Conservation (phyloP, 345 rosid genomes). For the Dimocarpus longan region DNA sequence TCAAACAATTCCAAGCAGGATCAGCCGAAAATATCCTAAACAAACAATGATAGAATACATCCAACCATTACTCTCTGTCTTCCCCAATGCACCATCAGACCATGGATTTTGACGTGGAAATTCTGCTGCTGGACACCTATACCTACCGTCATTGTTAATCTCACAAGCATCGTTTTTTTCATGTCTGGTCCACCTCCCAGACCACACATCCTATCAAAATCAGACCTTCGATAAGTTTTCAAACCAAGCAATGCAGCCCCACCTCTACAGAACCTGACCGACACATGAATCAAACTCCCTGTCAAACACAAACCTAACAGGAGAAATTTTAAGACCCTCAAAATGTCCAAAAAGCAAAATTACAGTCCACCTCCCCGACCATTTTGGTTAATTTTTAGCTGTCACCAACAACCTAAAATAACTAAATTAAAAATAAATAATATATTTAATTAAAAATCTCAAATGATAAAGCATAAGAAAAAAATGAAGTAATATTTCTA, state of each 20-base stretch:
- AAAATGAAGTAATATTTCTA: too few relatives aligned
- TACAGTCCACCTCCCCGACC: slow-evolving; percentile 30
- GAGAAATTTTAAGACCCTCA: slow-evolving; percentile 71
- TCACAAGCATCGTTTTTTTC: slow-evolving; percentile 65
- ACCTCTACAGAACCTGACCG: slow-evolving; percentile 45
- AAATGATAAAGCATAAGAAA: too few relatives aligned
- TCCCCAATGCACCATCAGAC: slow-evolving; percentile 74
- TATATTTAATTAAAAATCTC: too few relatives aligned
- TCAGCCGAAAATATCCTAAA: slow-evolving; percentile 57
- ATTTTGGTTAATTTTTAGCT: too few relatives aligned
- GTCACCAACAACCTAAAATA: too few relatives aligned
- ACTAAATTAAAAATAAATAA: too few relatives aligned
- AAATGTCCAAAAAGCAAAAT: slow-evolving; percentile 68
- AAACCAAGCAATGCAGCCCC: slow-evolving; percentile 50
- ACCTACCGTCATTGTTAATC: slow-evolving; percentile 75
- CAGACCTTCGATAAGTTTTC: slow-evolving; percentile 49
- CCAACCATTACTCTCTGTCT: slow-evolving; percentile 94
- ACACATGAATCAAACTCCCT: slow-evolving; percentile 52
- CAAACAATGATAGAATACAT: slow-evolving; percentile 87
- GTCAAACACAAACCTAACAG: slow-evolving; percentile 60
- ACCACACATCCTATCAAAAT: slow-evolving; percentile 71
- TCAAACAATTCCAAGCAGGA: slow-evolving; percentile 81
- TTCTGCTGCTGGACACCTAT: slow-evolving; percentile 61
- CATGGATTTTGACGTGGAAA: slow-evolving; percentile 76
- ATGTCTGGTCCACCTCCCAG: slow-evolving; percentile 90